These are phyloP conservation scores for Stemphylium lycopersici DNA, from an alignment of 2,329 filamentous ascomycete genomes.

Conservation along the genomic window DNA sequence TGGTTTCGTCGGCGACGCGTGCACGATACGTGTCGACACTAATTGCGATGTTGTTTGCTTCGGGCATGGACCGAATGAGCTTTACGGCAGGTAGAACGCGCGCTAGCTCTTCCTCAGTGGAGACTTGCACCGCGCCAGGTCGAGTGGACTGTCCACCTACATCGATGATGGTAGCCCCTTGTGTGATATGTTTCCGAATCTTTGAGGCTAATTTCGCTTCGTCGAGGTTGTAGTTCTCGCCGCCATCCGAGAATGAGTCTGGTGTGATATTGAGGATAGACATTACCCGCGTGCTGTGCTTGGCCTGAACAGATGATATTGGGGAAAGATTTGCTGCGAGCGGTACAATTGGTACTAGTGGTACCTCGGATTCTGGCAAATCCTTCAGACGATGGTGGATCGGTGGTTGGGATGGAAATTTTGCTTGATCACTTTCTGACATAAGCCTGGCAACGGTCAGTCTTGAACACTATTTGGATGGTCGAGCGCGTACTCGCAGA, in stretches of 20 bases:
- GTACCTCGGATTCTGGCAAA: slow-evolving; percentile 43
- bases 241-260: slow-evolving; percentile 96
- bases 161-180: slow-evolving; percentile 84
- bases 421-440: slow-evolving; percentile 21
- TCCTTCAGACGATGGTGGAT: slow-evolving; percentile 42
- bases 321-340: slow-evolving; percentile 42
- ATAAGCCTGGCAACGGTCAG: slow-evolving; percentile 34
- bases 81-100: slow-evolving; percentile 82
- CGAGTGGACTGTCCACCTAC: slow-evolving; percentile 93
- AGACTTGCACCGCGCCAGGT: slow-evolving; percentile 72
- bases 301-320: slow-evolving; percentile 32
- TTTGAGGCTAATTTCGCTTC: slow-evolving; percentile 60
- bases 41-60: slow-evolving; percentile 69
- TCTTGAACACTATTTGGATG: background rate
- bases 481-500: slow-evolving; percentile 70
- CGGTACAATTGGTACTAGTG: slow-evolving; percentile 49
- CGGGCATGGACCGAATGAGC: slow-evolving; percentile 71
- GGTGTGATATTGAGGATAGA: slow-evolving; percentile 93
- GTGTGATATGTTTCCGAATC: slow-evolving; percentile 66
- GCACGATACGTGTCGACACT: slow-evolving; percentile 95
- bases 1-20: slow-evolving; percentile 75
- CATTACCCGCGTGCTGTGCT: slow-evolving; percentile 75
- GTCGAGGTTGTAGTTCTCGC: slow-evolving; percentile 56
- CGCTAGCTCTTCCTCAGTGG: slow-evolving; percentile 73
- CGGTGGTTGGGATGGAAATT: slow-evolving; percentile 55